Evolutionary conservation across 2,329 filamentous ascomycete species (phyloP).

Genomic region (Trichoderma oligosporum): DNA sequence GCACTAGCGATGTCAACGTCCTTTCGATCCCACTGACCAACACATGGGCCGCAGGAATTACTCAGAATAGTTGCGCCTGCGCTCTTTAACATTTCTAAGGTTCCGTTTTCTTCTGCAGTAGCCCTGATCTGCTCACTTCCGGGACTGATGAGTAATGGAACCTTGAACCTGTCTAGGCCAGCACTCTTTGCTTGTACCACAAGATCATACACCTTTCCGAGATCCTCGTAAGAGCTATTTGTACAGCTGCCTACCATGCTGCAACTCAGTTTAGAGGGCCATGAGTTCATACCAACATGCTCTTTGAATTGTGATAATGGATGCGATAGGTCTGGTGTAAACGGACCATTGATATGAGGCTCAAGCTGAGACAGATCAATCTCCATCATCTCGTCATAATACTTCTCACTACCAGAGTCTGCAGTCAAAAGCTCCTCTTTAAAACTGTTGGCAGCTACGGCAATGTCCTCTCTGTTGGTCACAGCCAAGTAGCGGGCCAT

Average conservation of each 20-base stretch:
- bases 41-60: slow-evolving; percentile 90
- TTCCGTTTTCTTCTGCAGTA: slow-evolving; percentile 85
- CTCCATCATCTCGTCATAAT: slow-evolving; percentile 95
- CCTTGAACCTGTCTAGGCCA: no score
- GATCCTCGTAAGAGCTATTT: slow-evolving; percentile 81
- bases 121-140: slow-evolving; percentile 96
- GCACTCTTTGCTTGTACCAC: slow-evolving; percentile 89
- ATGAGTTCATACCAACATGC: slow-evolving; percentile 88
- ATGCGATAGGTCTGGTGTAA: slow-evolving; percentile 96
- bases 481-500: slow-evolving; percentile 95
- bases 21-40: slow-evolving; percentile 90
- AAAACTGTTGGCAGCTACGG: slow-evolving; percentile 75
- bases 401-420: no score
- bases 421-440: slow-evolving; percentile 83
- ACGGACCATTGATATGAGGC: slow-evolving; percentile 97
- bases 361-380: slow-evolving; percentile 93
- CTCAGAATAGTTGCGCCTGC: slow-evolving; percentile 92
- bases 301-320: slow-evolving; percentile 97
- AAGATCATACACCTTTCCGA: slow-evolving; percentile 83
- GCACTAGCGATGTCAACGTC: slow-evolving; percentile 96
- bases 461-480: slow-evolving; percentile 87
- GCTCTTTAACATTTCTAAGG: slow-evolving; percentile 91
- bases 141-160: slow-evolving; percentile 95
- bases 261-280: slow-evolving; percentile 95
- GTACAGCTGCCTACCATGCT: slow-evolving; percentile 98